These are phyloP conservation scores for Ascochyta lentis DNA, from an alignment of 2,329 filamentous ascomycete species.

Conservation along the genomic window DNA sequence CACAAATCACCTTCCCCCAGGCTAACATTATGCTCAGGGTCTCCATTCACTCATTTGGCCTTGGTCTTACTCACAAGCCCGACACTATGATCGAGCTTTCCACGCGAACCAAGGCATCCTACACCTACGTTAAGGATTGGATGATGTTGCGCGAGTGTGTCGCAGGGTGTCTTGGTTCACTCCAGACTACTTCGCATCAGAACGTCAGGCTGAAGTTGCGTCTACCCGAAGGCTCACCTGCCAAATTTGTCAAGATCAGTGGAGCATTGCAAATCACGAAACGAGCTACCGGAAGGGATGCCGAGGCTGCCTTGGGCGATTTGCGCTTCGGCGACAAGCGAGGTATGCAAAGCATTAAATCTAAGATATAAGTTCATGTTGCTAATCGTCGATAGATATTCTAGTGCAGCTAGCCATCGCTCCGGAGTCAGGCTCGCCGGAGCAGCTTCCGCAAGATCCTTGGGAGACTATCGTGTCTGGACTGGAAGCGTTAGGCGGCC, in stretches of 20 bases:
- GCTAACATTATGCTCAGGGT: constrained; percentile 64
- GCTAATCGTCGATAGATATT: constrained; percentile 66
- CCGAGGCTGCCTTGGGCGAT: constrained; percentile 90
- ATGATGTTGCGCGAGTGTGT: constrained; percentile 99
- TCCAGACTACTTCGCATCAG: constrained; percentile 96
- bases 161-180: constrained; percentile 86
- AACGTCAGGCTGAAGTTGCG: constrained; percentile 96
- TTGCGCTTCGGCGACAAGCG: constrained; percentile 93
- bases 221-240: constrained; percentile 92
- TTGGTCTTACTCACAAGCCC: constrained; percentile 96
- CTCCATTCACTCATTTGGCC: constrained; percentile 92
- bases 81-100: constrained; percentile 99
- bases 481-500: constrained; percentile 87
- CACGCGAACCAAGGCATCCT: constrained; percentile 92
- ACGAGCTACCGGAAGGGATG: constrained; percentile 90
- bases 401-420: constrained; percentile 92
- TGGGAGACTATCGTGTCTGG: constrained; percentile 98
- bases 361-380: not conserved
- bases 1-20: not conserved
- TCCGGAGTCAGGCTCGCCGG: constrained; percentile 81
- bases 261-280: constrained; percentile 96
- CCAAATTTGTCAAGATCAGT: constrained; percentile 98
- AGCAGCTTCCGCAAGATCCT: constrained; percentile 87
- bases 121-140: constrained; percentile 99
- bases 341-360: constrained; percentile 45